Base-by-base conservation (phyloP, 129 eudicot species). In the Logfia minima region DNA sequence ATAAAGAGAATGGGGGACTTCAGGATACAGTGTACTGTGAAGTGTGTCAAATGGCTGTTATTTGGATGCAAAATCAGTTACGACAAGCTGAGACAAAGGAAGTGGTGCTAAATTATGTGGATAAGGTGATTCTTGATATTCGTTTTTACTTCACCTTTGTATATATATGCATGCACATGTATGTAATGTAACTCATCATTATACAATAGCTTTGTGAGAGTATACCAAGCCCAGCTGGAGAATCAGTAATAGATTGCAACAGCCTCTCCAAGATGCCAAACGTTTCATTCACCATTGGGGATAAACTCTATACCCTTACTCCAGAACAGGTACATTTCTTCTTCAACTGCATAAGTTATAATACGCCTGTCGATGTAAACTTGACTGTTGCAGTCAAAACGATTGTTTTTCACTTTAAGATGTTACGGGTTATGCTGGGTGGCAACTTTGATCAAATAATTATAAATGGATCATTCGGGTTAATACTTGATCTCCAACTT, bases 141-240 rank as follows among this genome's bases (percentile, higher is more conserved):
- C 17, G 14, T 31, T 63, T 10, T 45, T n/a, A 43, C 68, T 28
- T 51, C 52, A 18, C 45, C 8, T 29, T 7, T 35, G 22, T 56
- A 8, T 48, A 62, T 39, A 37, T 37, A 10, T 66, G 10, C 28
- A 45, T 14, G 45, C 24, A 14, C 28, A 45, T 3, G 34, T 41
- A 23, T 56, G 8, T 72, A 31, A 8, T n/a, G 52, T 68, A 37
- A 37, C 45, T 32, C 58, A 53, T 29, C 35, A 34, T 23, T 75
- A 3, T 72, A 69, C 19, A 34, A 80, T 83, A 94, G 99, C 96
- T 95, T 9, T 95, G 99, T 80, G 89, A 89, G 75, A 83, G 81
- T 71, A 71, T 95, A 66, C 99, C 99, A 24, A 89, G 94, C 79
- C 99, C 99, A 32, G 84, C 84, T 75, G 97, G 90, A 80, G 92